These are phyloP conservation scores for Tolypocladium tropicale DNA, from an alignment of 2,329 filamentous ascomycete genomes.

Conservation along the genomic window DNA sequence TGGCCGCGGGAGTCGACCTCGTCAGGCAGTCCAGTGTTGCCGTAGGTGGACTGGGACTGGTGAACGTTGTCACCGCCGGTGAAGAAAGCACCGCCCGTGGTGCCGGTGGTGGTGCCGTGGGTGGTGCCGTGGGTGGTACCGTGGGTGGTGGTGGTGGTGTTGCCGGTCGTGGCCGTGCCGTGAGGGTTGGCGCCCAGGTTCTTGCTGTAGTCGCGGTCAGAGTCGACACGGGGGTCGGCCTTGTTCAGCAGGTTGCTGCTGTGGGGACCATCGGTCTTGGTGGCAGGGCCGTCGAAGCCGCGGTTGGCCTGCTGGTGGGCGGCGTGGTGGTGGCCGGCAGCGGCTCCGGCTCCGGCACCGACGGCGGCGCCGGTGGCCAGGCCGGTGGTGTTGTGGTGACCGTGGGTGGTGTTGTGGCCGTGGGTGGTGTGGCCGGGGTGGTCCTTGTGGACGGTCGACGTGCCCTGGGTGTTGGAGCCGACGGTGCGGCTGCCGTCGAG, in stretches of 20 bases:
- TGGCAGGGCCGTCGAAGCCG: conserved; percentile 13
- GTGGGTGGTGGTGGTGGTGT: conserved; percentile 1
- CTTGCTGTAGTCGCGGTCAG: conserved; percentile 33
- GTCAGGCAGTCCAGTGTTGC: conserved; percentile 1
- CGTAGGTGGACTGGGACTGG: conserved; percentile 2
- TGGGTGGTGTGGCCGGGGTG: conserved; percentile 16
- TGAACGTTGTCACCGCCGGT: background rate
- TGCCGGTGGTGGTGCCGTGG: conserved; percentile 5
- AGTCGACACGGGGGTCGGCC: conserved; percentile 43
- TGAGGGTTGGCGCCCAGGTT: conserved; percentile 23
- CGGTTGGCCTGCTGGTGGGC: conserved; percentile 18
- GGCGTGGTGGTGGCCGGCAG: conserved; percentile 7
- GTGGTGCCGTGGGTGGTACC: conserved; percentile 8
- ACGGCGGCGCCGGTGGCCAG: background rate
- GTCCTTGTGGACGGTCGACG: conserved; percentile 3
- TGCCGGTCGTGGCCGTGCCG: conserved; percentile 5
- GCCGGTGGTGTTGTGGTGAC: background rate
- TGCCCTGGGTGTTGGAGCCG: conserved; percentile 15
- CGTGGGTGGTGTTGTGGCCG: conserved; percentile 15
- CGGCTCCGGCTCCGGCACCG: conserved; percentile 8
- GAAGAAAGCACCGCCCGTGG: conserved; percentile 5
- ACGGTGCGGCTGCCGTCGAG: conserved; percentile 25
- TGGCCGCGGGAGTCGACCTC: background rate
- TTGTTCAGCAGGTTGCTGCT: conserved; percentile 37
- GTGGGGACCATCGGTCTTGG: conserved; percentile 34